Evolutionary conservation across 108 stramenopile species (phyloP), one percentile per base, ranked within the genome.

Genomic region (Skeletonema grethae): DNA sequence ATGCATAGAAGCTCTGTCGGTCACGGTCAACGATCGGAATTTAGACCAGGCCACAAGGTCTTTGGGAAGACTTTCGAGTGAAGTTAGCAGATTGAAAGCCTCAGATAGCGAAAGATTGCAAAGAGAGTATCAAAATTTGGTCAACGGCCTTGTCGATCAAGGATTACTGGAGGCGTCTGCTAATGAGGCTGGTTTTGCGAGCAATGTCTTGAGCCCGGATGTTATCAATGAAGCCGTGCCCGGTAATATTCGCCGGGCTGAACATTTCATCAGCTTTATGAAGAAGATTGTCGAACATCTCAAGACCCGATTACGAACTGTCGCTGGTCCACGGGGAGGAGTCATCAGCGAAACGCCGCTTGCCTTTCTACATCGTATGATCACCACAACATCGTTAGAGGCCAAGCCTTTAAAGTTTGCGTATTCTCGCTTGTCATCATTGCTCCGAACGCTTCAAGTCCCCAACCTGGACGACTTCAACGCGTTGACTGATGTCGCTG

Each of bases 201-300:
- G 91, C 66, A 95, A 95, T 78, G 86, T 89, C n/a, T 62, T 95
- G 50, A 81, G 74, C 67, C 85, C 89, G 5, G 93, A 99, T 80
- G 90, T 99, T 0, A 60, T 98, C 18, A 89, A 96, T 57, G 98
- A 99, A 78, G 92, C 95, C 15, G 98, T 99, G 1, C 99, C 99
- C 0, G 99, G 99, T 29, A 99, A 98, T 67, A 99, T 99, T 63
- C 92, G 99, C 25, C 86, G 97, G 10, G 99, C 99, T 0, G 99
- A 99, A 67, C 98, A 98, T 69, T 99, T 99, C 72, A 83, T 99
- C 58, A 84, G 81, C 4, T 97, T 99, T 81, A 90, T 99, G 97
- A 87, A 88, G 63, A 88, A 97, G 67, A 87, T 98, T 55, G 96
- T 97, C 25, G 93, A 95, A 61, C 95, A 97, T 70, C 73, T 98